A percentile compares a stretch with the other conserved stretches of the same genome.
These are phyloP conservation scores for Pterocarpus macrocarpus DNA, from an alignment of 306 rosid species.

Conservation along the genomic window DNA sequence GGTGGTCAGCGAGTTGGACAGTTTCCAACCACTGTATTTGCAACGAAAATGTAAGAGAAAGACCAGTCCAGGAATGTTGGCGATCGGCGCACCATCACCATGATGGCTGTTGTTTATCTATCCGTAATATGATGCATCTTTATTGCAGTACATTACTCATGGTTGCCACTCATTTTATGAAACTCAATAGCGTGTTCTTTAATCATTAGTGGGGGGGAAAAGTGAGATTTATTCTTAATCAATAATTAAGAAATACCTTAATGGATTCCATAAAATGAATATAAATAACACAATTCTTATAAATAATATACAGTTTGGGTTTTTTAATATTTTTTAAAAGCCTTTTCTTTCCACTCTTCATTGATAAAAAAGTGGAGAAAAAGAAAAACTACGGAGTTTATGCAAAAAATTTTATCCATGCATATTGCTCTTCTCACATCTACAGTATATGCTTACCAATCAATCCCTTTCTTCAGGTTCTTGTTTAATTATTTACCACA, in stretches of 20 bases:
- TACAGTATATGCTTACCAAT: neutral
- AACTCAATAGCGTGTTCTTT: too few relatives aligned
- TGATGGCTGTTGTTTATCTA: conserved; percentile 6
- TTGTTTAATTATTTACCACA: conserved; percentile 45
- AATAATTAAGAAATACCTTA: too few relatives aligned
- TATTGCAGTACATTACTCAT: neutral
- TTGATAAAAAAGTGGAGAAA: too few relatives aligned
- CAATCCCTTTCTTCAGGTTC: conserved; percentile 37
- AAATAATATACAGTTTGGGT: too few relatives aligned
- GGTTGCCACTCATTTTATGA: too few relatives aligned
- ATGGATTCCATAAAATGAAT: too few relatives aligned
- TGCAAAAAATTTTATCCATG: neutral
- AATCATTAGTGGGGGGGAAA: too few relatives aligned
- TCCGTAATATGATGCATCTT: neutral
- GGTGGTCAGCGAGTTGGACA: conserved; percentile 36
- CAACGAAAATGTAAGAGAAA: conserved; percentile 20
- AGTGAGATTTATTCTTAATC: too few relatives aligned
- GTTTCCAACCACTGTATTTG: neutral
- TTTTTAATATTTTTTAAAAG: too few relatives aligned
- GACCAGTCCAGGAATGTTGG: conserved; percentile 20
- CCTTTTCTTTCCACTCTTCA: too few relatives aligned
- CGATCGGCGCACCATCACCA: conserved; percentile 36
- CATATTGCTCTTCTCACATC: neutral
- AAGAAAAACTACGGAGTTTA: too few relatives aligned
- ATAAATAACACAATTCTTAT: too few relatives aligned